Evolutionary conservation across 768 basidiomycete genomes (phyloP), one percentile per base, ranked within the genome.

Genomic region (Cystoderma amianthinum): DNA sequence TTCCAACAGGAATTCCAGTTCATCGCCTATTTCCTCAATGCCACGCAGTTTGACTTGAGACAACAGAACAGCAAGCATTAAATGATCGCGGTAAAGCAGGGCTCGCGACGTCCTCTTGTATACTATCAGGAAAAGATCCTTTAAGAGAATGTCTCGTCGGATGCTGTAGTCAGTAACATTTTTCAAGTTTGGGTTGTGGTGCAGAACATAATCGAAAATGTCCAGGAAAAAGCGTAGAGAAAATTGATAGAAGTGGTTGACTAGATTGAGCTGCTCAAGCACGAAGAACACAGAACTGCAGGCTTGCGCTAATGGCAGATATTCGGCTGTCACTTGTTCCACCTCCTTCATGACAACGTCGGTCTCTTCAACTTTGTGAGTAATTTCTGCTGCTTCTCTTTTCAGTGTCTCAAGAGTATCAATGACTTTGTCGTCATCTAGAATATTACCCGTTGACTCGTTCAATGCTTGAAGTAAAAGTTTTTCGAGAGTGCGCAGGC

Each of bases 211-310:
- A 64, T 98, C 91, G 64, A 99, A 99, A 55, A 97, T 95, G 58
- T 96, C 95, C 44, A 98, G 76, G 85, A 99, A 99, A 74, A 95
- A 97, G 20, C 74, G 84, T 35, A 99, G 74, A 2, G 96, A 98
- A 72, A 99, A 99, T 60, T 97, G 91, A 57, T 99, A 99, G 69
- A 98, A 98, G 63, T 96, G 95, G 56, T 95, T 91, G 67, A 97
- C 78, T 40, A 85, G 73, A 57, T 90, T 85, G 38, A 98, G 75
- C 54, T 97, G 93, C 55, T 98, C 95, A 52, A 99, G 69, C 44
- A 95, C 86, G 67, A 99, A 99, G 78, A 90, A 99, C 32, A 97
- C 82, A 1, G 91, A 82, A 58, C 93, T 95, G 73, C 94, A 96
- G 3, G 93, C 92, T 54, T 93, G 90, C 0, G 96, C 95, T 36